Evolutionary conservation across 73 alveolate genomes (phyloP).

Genomic region (Symbiodinium natans): DNA sequence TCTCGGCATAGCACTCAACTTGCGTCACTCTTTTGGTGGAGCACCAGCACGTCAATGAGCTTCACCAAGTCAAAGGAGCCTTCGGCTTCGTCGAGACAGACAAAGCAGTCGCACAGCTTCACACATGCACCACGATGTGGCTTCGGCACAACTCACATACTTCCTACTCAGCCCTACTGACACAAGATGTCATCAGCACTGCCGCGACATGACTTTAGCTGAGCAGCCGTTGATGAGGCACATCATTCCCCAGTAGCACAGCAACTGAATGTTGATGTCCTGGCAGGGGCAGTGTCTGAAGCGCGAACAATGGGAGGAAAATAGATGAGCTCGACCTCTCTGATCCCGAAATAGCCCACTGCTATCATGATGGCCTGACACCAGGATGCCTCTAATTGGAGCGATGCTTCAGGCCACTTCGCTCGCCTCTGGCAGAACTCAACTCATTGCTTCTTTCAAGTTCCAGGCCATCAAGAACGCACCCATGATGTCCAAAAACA

Average conservation of each 20-base stretch:
- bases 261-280: conserved; percentile 67
- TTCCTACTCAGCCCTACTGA: background rate
- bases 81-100: background rate
- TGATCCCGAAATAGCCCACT: conserved; percentile 51
- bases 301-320: background rate
- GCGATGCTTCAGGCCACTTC: background rate
- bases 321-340: no score
- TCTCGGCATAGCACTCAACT: background rate
- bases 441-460: background rate
- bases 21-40: background rate
- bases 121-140: background rate
- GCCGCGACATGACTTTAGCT: background rate
- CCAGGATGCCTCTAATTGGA: background rate
- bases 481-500: conserved; percentile 85
- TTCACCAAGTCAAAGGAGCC: conserved; percentile 84
- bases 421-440: background rate
- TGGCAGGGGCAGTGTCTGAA: background rate
- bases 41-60: conserved; percentile 59
- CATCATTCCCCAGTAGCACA: conserved; percentile 91
- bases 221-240: conserved; percentile 75
- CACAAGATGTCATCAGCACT: background rate
- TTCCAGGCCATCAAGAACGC: conserved; percentile 46
- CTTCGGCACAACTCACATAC: background rate
- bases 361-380: conserved; percentile 83
- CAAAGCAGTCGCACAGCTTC: background rate